A percentile compares a stretch with the other conserved stretches of the same genome.
These are phyloP conservation scores for Fusarium scirpi DNA, from an alignment of 2,329 filamentous ascomycete species.

Conservation along the genomic window DNA sequence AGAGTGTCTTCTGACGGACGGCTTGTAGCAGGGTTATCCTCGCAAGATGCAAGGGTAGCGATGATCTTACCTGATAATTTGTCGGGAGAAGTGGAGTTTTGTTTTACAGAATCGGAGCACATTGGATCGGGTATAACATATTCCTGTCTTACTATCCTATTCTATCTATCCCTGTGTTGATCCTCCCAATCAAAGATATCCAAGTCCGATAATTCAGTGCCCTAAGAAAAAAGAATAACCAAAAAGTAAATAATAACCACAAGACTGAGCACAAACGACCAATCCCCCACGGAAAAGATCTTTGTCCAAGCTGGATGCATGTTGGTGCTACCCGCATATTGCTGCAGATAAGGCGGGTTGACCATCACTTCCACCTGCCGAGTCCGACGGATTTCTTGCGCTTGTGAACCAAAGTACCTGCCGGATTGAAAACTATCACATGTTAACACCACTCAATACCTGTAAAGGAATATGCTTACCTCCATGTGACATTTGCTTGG, in stretches of 20 bases:
- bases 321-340: not conserved
- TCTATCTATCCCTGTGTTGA: not conserved
- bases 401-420: slow-evolving; percentile 23
- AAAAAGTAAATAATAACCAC: slow-evolving; percentile 12
- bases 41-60: not conserved
- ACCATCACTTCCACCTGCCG: slow-evolving; percentile 17
- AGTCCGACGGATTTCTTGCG: slow-evolving; percentile 13
- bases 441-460: not conserved
- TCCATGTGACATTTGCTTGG: slow-evolving; percentile 28
- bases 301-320: not conserved
- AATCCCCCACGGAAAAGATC: not conserved
- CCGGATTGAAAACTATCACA: slow-evolving; percentile 21
- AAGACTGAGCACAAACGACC: not conserved
- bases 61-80: slow-evolving; percentile 1
- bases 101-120: too few relatives aligned
- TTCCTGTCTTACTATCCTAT: not conserved
- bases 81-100: not conserved
- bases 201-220: not conserved
- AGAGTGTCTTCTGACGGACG: not conserved
- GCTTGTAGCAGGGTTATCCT: not conserved
- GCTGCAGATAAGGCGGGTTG: slow-evolving; percentile 6
- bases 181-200: not conserved
- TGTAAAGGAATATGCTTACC: not conserved
- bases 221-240: not conserved
- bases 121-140: not conserved